Evolutionary conservation across 192 early-diverging fungal species (phyloP).

Genomic region (Coemansia sp.): DNA sequence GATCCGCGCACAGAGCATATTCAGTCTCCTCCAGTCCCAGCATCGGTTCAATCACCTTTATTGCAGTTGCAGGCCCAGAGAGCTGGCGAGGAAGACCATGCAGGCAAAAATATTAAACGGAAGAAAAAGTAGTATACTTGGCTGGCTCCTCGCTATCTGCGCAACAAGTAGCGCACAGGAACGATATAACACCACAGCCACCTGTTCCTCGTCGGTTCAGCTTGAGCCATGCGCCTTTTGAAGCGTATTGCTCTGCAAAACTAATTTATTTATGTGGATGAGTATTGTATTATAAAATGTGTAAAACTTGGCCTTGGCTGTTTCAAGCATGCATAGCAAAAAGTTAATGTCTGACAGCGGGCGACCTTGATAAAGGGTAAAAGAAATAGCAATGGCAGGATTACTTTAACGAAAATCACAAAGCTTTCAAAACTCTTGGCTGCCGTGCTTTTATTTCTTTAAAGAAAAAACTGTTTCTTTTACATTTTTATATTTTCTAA

Average conservation of each 20-base stretch:
- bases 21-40: background rate
- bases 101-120: slow-evolving; percentile 13
- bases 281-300: background rate
- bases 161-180: slow-evolving; percentile 7
- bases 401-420: no score
- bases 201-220: background rate
- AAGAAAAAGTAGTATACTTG: slow-evolving; percentile 1
- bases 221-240: slow-evolving; percentile 31
- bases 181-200: background rate
- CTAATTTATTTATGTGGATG: slow-evolving; percentile 3
- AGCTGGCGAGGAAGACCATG: background rate
- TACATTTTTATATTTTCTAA: background rate
- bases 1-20: background rate
- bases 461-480: background rate
- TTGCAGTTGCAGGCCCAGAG: background rate
- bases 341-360: no score
- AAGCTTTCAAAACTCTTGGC: no score
- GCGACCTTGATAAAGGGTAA: no score
- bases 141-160: background rate
- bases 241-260: slow-evolving; percentile 43
- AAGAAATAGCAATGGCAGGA: no score
- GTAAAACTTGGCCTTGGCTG: background rate
- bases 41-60: background rate
- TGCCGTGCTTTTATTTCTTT: background rate
- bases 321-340: background rate